phyloP scores from a whole-genome alignment of 1,284 basidiomycete species.

The Cutaneotrichosporon sp. region DNA sequence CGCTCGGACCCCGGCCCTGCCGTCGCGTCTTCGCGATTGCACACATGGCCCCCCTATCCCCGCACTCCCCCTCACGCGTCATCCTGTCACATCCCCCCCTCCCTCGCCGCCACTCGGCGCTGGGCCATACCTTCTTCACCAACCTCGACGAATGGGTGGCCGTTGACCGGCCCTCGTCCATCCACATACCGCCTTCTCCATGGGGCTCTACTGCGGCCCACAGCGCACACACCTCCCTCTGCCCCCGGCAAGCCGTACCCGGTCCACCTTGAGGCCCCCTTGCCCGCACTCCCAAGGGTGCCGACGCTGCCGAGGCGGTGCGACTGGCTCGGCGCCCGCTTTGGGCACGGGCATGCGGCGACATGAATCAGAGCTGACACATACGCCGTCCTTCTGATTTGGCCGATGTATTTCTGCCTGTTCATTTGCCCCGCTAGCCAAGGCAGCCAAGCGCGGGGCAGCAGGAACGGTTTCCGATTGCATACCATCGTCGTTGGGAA shows the following conservation, averaged over 20 bases:
- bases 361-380: background rate
- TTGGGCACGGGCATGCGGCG: background rate
- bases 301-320: background rate
- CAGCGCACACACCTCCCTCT: background rate
- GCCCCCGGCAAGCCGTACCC: background rate
- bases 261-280: background rate
- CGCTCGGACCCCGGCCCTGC: background rate
- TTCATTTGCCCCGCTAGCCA: background rate
- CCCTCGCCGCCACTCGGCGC: background rate
- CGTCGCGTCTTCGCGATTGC: background rate
- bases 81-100: background rate
- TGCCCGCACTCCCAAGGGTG: background rate
- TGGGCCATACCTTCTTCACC: background rate
- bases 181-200: background rate
- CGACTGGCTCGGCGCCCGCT: background rate
- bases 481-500: background rate
- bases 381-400: slow-evolving; percentile 1
- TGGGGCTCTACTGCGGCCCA: background rate
- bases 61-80: background rate
- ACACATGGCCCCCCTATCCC: background rate
- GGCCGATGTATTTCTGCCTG: background rate
- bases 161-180: background rate
- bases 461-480: background rate
- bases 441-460: background rate
- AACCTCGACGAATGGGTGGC: background rate